These are phyloP conservation scores for Leishmania martiniquensis DNA, from an alignment of 208 protist species.

Conservation along the genomic window DNA sequence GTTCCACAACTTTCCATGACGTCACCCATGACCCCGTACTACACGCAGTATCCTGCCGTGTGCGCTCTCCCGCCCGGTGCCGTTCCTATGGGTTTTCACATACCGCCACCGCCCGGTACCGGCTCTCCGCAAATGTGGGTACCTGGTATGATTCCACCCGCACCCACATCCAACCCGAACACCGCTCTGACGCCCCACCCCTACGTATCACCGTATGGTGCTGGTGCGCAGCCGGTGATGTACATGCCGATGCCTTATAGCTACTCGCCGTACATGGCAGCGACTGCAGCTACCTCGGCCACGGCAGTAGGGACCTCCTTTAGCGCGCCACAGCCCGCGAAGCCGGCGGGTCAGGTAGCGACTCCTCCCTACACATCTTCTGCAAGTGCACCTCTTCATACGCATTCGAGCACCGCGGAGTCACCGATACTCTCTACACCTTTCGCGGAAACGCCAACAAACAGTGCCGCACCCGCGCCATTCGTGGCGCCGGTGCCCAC, in stretches of 20 bases:
- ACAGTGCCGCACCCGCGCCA: conserved; percentile 4
- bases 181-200: conserved; percentile 12
- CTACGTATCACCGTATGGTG: conserved; percentile 22
- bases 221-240: conserved; percentile 29
- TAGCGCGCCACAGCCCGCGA: conserved; percentile 8
- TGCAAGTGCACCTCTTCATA: background rate
- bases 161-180: conserved; percentile 8
- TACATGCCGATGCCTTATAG: conserved; percentile 39
- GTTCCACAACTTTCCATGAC: conserved; percentile 18
- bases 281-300: conserved; percentile 14
- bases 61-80: conserved; percentile 19
- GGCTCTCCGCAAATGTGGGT: conserved; percentile 32
- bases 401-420: conserved; percentile 9
- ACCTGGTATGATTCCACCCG: conserved; percentile 25
- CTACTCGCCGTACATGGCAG: conserved; percentile 38
- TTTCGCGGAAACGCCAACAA: conserved; percentile 16
- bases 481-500: background rate
- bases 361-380: conserved; percentile 22
- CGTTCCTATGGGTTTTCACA: conserved; percentile 22
- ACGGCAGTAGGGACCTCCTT: conserved; percentile 16
- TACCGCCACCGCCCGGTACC: conserved; percentile 6
- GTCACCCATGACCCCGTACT: conserved; percentile 26
- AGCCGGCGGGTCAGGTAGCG: conserved; percentile 18
- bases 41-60: conserved; percentile 34
- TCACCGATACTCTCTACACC: conserved; percentile 9